Conservation (phyloP, 73 alveolate genomes). For the Effrenium voratum region DNA sequence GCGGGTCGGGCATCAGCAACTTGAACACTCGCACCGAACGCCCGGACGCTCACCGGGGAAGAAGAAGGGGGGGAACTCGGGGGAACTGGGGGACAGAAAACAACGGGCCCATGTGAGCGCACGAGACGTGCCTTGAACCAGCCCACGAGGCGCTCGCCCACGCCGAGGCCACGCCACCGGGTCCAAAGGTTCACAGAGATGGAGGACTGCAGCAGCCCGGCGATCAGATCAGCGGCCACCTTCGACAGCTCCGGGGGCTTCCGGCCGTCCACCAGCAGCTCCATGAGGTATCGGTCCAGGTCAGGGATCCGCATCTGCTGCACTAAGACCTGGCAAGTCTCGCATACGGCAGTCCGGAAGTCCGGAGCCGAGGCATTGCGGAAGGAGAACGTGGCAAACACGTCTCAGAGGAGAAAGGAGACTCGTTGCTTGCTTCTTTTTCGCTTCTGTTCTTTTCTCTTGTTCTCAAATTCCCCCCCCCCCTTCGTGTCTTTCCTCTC, state of each 20-base stretch:
- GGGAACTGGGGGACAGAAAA: not conserved
- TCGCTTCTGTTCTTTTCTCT: not conserved
- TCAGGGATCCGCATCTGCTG: constrained; percentile 72
- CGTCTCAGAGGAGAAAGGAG: too few relatives aligned
- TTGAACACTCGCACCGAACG: not conserved
- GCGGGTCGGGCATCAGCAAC: not conserved
- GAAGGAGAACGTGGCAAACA: too few relatives aligned
- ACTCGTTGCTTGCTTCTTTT: not conserved
- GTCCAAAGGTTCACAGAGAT: constrained; percentile 70
- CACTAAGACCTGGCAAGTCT: constrained; percentile 38
- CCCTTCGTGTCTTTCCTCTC: too few relatives aligned
- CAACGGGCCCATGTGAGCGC: too few relatives aligned
- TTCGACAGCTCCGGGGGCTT: constrained; percentile 75
- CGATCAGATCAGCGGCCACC: constrained; percentile 92
- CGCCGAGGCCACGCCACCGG: constrained; percentile 91
- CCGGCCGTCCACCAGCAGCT: constrained; percentile 90
- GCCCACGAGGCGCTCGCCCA: constrained; percentile 72
- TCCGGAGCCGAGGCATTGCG: not conserved
- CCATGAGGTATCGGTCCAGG: constrained; percentile 80
- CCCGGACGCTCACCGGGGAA: too few relatives aligned
- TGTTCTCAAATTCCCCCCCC: too few relatives aligned
- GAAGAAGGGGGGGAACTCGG: not conserved
- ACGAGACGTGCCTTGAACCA: not conserved
- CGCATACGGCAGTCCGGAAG: not conserved
- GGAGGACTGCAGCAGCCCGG: constrained; percentile 59